Evolutionary conservation across 2,329 filamentous ascomycete genomes (phyloP).

Genomic region (Grosmannia huntii): DNA sequence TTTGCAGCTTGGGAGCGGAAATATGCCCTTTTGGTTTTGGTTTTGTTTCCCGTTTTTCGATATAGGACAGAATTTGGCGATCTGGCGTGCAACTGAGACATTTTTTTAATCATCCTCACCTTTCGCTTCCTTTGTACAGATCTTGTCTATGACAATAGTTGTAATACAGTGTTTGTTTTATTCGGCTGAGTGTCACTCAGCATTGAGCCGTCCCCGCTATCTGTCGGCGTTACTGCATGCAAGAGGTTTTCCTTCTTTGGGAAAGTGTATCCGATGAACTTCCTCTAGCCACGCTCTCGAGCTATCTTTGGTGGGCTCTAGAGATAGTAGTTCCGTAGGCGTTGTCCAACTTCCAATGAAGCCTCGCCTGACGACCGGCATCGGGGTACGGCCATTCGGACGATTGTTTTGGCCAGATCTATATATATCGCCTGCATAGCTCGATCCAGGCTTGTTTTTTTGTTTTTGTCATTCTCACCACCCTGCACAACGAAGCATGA

Average conservation of each 20-base stretch:
- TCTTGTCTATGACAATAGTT: too few relatives aligned
- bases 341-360: neutral
- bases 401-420: neutral
- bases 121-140: too few relatives aligned
- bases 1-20: neutral
- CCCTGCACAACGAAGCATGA: neutral
- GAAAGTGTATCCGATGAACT: constrained; percentile 7
- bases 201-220: neutral
- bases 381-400: neutral
- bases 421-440: neutral
- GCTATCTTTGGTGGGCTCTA: neutral
- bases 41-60: constrained; percentile 12
- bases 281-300: neutral
- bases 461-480: too few relatives aligned
- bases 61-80: constrained; percentile 37
- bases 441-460: too few relatives aligned
- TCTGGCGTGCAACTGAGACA: constrained; percentile 32
- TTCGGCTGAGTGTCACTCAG: neutral
- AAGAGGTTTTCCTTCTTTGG: constrained; percentile 5
- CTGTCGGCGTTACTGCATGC: neutral
- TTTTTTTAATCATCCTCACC: neutral
- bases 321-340: neutral
- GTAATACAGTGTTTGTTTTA: neutral
- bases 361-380: neutral
- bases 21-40: neutral